Base-by-base conservation (phyloP, 2,329 filamentous ascomycete species). In the Ceratocystiopsis brevicomis region DNA sequence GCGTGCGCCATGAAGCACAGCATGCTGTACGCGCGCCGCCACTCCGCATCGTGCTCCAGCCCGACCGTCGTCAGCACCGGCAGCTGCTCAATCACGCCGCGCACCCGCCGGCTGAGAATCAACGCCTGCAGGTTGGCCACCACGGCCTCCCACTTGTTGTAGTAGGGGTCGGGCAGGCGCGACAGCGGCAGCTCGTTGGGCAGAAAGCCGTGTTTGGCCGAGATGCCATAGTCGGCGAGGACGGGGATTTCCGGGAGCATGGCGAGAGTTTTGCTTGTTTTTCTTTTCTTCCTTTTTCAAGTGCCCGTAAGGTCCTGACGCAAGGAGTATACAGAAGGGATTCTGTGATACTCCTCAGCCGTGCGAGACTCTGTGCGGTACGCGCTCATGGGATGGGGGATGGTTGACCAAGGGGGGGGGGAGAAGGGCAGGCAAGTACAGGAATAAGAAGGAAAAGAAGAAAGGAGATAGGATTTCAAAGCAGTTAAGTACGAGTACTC, bases 101-200 rank as follows among this genome's bases (percentile, higher is more conserved):
- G 78, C 49, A 98, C 67, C 47, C 87, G 78, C 58, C 81, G 84
- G 61, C 79, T 92, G 45, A 95, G 70, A 42, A 96, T 77, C 47
- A 96, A 67, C 13, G 78, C 76, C 62, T 95, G 90, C 30, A 98
- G 69, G 55, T 94, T 95, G 51, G 78, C 73, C 33, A 80, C 74
- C 41, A 95, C 71, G 39, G 80, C 74, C 63, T 98, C 90, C 90
- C 90, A 98, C 56, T 85, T 84, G 59, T 82, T 78, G 62, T 96
- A 98, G 66, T 95, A 96, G 3, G 81, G 73, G 56, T 95, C 82
- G 11, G 86, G 81, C 14, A 98, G 75, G 44, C 74, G 66, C 48
- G 83, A 77, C 49, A 96, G 67, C 37, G 90, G 90, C 34, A 81
- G 64, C 50, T 84, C 76, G 48, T 81, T 68, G 2, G 90, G 86